Percentiles rank a stretch among this genome's conserved stretches.
Conservation (phyloP, 371 early-diverging fungal genomes). For the Funneliformis caledonium region DNA sequence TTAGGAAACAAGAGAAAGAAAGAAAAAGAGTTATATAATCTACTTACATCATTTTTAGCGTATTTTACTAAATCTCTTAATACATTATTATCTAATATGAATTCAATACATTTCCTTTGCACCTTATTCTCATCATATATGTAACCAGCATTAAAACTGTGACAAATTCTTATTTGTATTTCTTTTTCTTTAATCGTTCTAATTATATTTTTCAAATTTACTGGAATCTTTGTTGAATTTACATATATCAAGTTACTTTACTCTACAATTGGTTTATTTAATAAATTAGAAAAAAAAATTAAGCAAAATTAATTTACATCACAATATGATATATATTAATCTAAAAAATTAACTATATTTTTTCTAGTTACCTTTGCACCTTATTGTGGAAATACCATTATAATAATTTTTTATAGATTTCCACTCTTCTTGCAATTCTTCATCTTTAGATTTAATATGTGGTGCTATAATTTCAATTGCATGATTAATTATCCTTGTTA, state of each 20-base stretch:
- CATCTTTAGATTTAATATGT: not conserved
- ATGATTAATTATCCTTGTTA: not conserved
- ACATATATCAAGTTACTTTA: not conserved
- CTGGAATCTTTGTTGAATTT: not conserved
- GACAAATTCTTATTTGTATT: not conserved
- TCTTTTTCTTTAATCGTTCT: not conserved
- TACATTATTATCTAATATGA: not conserved
- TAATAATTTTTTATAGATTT: not conserved
- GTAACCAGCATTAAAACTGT: not conserved
- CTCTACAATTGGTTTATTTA: not conserved
- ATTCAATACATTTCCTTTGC: not conserved
- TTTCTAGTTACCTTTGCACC: not conserved
- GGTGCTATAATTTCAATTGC: slow-evolving; percentile 1
- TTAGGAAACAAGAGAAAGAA: not conserved
- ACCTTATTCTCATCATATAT: not conserved
- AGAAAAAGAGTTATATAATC: not conserved
- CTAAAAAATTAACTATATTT: not conserved
- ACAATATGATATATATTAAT: not conserved
- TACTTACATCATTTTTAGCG: not conserved
- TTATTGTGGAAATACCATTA: not conserved
- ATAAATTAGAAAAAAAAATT: too few species aligned
- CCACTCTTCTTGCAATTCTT: not conserved
- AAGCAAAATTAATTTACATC: too few species aligned
- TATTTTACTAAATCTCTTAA: not conserved
- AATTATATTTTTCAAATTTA: not conserved